Evolutionary conservation across 129 eudicot species (phyloP), one percentile per base, ranked within the genome.

Genomic region (Oenanthe sinensis): DNA sequence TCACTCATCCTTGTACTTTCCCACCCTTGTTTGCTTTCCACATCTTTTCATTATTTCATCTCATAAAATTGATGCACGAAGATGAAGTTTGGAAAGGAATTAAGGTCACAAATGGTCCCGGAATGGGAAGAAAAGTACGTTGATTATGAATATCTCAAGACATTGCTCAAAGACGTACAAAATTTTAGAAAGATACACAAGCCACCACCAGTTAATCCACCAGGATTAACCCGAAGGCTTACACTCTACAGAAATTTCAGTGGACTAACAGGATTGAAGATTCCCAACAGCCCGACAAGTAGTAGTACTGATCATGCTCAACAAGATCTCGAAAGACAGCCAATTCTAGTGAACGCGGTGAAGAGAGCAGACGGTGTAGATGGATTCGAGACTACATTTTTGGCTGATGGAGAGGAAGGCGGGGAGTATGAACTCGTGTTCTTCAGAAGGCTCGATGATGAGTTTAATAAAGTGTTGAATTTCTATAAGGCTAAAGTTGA

Each of bases 381-480:
- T 54, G 79, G 81, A 10, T 85, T 80, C 43, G 83, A 69, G 44
- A 90, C 95, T 0, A 75, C 75, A 69, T 90, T 90, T 79, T 83
- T 90, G n/a, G 82, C 65, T 76, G 86, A 78, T 87, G 8, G 84
- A 8, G 91, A 87, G 37, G 90, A 84, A 4, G 91, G 90, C 2
- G 88, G 90, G 10, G 89, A 90, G 76, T 45, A 86, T 24, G 96
- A 90, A 77, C 54, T 86, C 0, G 70, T 69, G 24, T 88, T 80
- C 71, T 90, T 90, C 48, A 77, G 71, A 50, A 65, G 78, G 49
- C 84, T 88, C 16, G 92, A 90, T 73, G 89, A 81, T 2, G 96
- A 90, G 86, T 86, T 90, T 24, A 90, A 90, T 74, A 90, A 88
- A 71, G 92, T 88, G 58, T 47, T 79, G 2, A 63, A 54, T 24